Percentiles rank a stretch among this genome's conserved stretches.
phyloP scores from a whole-genome alignment of 345 rosid genomes.

The Ricinus communis region DNA sequence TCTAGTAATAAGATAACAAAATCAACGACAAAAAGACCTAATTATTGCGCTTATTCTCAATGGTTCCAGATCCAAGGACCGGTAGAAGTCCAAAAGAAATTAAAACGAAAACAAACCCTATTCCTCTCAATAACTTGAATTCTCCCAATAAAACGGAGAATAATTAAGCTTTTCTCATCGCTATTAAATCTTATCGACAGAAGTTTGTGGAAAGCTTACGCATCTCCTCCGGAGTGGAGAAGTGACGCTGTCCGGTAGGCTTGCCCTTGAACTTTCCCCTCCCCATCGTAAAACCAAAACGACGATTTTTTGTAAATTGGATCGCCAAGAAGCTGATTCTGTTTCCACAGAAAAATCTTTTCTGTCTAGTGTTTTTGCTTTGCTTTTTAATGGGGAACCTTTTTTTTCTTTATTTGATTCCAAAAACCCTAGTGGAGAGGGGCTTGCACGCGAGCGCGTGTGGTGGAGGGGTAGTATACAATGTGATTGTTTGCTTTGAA shows the following conservation, averaged over 20 bases:
- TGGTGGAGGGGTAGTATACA: neutral
- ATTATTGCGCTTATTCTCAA: neutral
- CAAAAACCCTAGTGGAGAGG: constrained; percentile 11
- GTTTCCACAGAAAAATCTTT: neutral
- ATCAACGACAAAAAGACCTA: neutral
- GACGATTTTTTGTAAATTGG: neutral
- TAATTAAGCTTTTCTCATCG: too few species aligned
- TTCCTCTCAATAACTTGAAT: neutral
- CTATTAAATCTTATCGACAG: too few species aligned
- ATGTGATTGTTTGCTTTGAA: neutral
- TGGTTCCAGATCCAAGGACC: neutral
- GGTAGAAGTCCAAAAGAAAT: too few species aligned
- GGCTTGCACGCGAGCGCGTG: constrained; percentile 1
- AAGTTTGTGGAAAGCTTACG: constrained; percentile 30
- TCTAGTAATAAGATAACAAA: neutral
- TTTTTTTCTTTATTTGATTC: neutral
- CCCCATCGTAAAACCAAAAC: constrained; percentile 33
- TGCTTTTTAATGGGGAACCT: neutral
- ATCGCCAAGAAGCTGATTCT: neutral
- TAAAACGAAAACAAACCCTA: neutral
- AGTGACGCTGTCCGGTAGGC: constrained; percentile 62
- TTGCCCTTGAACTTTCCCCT: constrained; percentile 70
- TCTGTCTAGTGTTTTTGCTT: neutral
- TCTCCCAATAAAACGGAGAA: neutral
- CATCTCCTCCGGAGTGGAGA: constrained; percentile 61